phyloP scores from a whole-genome alignment of 495 filamentous ascomycete genomes.

The Aspergillus nidulans region DNA sequence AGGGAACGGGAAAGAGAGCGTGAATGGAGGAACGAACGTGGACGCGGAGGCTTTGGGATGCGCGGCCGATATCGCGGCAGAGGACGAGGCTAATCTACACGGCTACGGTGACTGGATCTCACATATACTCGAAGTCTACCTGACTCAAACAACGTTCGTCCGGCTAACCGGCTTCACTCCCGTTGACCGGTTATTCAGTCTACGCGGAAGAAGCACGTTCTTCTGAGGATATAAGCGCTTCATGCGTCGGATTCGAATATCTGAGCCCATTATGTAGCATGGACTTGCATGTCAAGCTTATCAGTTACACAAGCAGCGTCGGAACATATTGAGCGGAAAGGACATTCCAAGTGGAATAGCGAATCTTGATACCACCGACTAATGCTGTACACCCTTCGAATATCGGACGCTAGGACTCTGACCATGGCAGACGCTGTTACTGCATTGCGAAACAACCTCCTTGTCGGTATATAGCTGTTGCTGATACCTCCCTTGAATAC shows the following conservation, averaged over 20 bases:
- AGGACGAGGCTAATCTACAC: slow-evolving; percentile 34
- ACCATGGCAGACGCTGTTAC: background rate
- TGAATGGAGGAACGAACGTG: slow-evolving; percentile 47
- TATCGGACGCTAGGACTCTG: background rate
- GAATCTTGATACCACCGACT: background rate
- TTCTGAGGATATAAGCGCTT: background rate
- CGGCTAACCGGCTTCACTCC: background rate
- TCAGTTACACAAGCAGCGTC: background rate
- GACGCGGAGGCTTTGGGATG: slow-evolving; percentile 46
- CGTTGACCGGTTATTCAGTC: background rate
- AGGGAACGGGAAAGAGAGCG: slow-evolving; percentile 47
- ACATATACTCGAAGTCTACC: background rate
- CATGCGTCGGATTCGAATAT: background rate
- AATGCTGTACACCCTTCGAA: background rate
- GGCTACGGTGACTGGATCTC: background rate
- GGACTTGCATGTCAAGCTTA: background rate
- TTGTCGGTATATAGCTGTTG: background rate
- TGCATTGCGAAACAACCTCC: background rate
- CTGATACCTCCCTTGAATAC: background rate
- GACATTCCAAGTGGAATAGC: background rate
- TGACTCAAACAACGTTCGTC: background rate
- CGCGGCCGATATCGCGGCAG: slow-evolving; percentile 45
- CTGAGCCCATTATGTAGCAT: background rate
- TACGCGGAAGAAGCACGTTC: background rate
- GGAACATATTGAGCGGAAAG: background rate